These are phyloP conservation scores for Spergularia bocconei DNA, from an alignment of 148 eudicot species.

Conservation along the genomic window DNA sequence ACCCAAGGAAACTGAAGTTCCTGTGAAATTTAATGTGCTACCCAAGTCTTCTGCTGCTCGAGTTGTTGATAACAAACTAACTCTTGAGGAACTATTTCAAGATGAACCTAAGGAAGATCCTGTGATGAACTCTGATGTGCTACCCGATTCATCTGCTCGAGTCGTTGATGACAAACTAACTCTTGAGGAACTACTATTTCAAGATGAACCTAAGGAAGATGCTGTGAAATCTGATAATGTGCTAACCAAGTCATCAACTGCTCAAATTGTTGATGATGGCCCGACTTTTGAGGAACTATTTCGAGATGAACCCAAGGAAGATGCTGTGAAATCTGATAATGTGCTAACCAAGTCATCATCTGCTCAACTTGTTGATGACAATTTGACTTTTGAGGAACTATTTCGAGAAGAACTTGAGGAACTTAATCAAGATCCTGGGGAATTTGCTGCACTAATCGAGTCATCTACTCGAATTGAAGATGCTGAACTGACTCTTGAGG, in stretches of 20 bases:
- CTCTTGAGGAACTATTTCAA: background rate
- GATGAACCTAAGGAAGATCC: background rate
- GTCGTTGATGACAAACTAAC: no score
- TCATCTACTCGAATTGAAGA: background rate
- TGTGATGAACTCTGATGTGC: background rate
- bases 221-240: background rate
- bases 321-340: background rate
- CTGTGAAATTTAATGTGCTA: background rate
- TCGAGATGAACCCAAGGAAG: background rate
- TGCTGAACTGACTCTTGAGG: conserved; percentile 5
- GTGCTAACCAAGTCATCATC: no score
- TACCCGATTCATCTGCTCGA: no score
- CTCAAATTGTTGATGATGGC: background rate
- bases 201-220: background rate
- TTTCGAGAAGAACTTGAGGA: background rate
- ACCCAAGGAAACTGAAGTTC: conserved; percentile 9
- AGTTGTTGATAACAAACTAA: background rate
- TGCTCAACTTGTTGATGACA: no score
- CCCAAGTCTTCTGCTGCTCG: background rate
- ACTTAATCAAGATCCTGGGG: background rate
- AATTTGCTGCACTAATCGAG: background rate
- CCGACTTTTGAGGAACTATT: background rate
- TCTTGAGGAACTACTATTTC: no score
- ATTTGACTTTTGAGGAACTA: no score
- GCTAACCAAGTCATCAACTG: background rate